phyloP scores from a whole-genome alignment of 163 green algal genomes.

The Volvox carteri region DNA sequence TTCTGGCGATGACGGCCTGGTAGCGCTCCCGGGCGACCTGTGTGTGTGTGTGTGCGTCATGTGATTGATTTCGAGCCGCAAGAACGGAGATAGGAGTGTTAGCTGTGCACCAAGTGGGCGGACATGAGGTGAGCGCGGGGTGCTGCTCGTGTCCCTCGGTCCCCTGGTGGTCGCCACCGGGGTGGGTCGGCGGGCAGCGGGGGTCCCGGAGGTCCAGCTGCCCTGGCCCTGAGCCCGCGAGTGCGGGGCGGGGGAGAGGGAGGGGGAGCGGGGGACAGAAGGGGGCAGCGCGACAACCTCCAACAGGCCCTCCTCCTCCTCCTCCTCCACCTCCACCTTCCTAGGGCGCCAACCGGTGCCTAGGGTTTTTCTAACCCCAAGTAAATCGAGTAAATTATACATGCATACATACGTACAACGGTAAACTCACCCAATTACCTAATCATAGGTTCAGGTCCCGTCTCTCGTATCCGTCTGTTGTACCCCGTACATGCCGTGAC shows the following conservation, averaged over 20 bases:
- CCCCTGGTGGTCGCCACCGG: no score
- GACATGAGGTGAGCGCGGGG: background rate
- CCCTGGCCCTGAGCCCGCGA: no score
- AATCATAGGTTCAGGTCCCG: background rate
- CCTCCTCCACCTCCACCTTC: no score
- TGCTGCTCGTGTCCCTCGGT: no score
- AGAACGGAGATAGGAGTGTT: background rate
- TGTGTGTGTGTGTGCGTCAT: background rate
- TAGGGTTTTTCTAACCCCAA: background rate
- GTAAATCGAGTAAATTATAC: background rate
- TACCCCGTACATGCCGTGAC: background rate
- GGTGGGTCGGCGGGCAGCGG: background rate
- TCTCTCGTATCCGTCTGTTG: background rate
- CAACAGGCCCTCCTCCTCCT: no score
- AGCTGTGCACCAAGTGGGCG: background rate
- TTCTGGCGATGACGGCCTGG: background rate
- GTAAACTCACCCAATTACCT: background rate
- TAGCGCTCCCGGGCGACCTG: slow-evolving; percentile 18
- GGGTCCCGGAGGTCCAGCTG: background rate
- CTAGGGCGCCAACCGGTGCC: no score
- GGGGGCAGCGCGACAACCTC: no score
- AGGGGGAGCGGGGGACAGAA: no score
- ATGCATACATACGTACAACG: background rate
- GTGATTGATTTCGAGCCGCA: background rate
- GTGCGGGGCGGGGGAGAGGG: no score